A percentile compares a stretch with the other conserved stretches of the same genome.
Evolutionary conservation across 1,284 basidiomycete species (phyloP).

Genomic region (Tilletia horrida): DNA sequence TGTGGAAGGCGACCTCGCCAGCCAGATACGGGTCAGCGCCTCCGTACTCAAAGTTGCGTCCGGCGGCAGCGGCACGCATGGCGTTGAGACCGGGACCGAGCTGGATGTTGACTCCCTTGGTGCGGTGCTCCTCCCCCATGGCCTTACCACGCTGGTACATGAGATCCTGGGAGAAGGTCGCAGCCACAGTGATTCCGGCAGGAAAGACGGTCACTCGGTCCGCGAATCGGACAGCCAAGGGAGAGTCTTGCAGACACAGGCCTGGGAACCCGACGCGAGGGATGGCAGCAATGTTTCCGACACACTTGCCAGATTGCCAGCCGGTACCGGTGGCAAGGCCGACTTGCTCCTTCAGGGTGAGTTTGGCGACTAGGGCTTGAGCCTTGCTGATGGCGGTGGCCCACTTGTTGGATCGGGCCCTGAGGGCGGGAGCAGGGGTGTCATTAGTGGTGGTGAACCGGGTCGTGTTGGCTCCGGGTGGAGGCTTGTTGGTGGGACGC

Average conservation of each 20-base stretch:
- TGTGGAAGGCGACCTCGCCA: slow-evolving; percentile 71
- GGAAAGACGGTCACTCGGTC: slow-evolving; percentile 62
- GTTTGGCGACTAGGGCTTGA: slow-evolving; percentile 50
- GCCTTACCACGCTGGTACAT: slow-evolving; percentile 70
- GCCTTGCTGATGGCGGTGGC: slow-evolving; percentile 64
- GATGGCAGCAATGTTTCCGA: slow-evolving; percentile 56
- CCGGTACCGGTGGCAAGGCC: slow-evolving; percentile 56
- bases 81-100: slow-evolving; percentile 57
- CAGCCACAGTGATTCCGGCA: slow-evolving; percentile 69
- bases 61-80: slow-evolving; percentile 63
- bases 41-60: slow-evolving; percentile 49
- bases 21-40: slow-evolving; percentile 71
- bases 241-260: slow-evolving; percentile 63
- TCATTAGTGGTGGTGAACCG: slow-evolving; percentile 17
- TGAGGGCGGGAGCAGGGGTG: slow-evolving; percentile 24
- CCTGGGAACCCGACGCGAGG: slow-evolving; percentile 66
- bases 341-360: slow-evolving; percentile 59
- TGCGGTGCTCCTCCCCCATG: slow-evolving; percentile 73
- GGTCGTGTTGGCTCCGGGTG: slow-evolving; percentile 14
- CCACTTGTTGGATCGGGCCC: slow-evolving; percentile 57
- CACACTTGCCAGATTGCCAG: slow-evolving; percentile 34
- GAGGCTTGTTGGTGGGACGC: neutral
- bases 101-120: slow-evolving; percentile 73
- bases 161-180: slow-evolving; percentile 68
- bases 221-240: slow-evolving; percentile 62